A percentile compares a stretch with the other conserved stretches of the same genome.
phyloP scores from a whole-genome alignment of 306 rosid species.

The Cajanus cajan region DNA sequence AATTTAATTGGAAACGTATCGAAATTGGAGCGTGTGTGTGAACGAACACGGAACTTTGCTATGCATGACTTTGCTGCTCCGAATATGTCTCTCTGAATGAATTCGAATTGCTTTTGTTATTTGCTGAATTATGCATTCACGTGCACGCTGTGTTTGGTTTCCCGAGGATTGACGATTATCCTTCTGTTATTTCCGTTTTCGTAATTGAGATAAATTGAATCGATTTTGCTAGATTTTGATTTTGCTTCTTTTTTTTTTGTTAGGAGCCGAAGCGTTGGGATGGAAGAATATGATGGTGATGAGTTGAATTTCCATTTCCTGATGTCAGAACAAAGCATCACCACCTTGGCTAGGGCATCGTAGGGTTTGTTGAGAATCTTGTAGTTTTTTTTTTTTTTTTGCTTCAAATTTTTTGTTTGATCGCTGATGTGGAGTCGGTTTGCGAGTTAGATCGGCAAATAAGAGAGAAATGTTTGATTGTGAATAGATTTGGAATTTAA shows the following conservation, averaged over 20 bases:
- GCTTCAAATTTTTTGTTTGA: slow-evolving; percentile 19
- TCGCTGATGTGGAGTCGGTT: slow-evolving; percentile 27
- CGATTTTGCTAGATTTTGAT: slow-evolving; percentile 19
- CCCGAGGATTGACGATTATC: neutral
- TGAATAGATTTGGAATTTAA: slow-evolving; percentile 37
- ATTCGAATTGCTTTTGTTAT: slow-evolving; percentile 13
- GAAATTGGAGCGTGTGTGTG: neutral
- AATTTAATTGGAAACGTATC: slow-evolving; percentile 13
- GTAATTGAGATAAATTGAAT: slow-evolving; percentile 10
- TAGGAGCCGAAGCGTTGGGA: slow-evolving; percentile 17
- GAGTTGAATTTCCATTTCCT: slow-evolving; percentile 12
- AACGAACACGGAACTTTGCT: slow-evolving; percentile 6
- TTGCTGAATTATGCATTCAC: slow-evolving; percentile 31
- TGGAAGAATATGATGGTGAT: slow-evolving; percentile 19
- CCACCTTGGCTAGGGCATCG: slow-evolving; percentile 17
- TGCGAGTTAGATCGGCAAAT: slow-evolving; percentile 6
- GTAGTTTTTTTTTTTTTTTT: neutral
- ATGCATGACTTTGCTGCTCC: slow-evolving; percentile 33
- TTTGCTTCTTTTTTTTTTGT: slow-evolving; percentile 12
- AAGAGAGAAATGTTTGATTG: neutral
- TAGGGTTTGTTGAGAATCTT: slow-evolving; percentile 18
- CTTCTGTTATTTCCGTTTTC: slow-evolving; percentile 17
- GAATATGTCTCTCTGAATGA: neutral
- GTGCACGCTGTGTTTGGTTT: slow-evolving; percentile 22
- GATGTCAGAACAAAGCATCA: neutral